Conservation (phyloP, 2,329 filamentous ascomycete species). For the Fusarium sp. region DNA sequence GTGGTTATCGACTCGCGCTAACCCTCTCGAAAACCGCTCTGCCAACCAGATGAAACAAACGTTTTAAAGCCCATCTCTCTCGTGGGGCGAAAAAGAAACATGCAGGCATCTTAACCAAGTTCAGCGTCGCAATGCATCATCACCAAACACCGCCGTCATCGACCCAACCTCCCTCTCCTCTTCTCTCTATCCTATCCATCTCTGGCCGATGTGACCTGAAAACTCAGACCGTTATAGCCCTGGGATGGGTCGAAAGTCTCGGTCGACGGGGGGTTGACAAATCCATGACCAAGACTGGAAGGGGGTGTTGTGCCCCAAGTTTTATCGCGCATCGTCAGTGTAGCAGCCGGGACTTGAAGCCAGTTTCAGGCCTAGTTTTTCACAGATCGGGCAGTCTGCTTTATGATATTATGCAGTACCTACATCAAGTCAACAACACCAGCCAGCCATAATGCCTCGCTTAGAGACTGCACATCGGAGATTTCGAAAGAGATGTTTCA, state of each 20-base stretch:
- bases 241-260: constrained; percentile 22
- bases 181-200: neutral
- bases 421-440: constrained; percentile 24
- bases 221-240: constrained; percentile 32
- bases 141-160: constrained; percentile 28
- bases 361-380: constrained; percentile 31
- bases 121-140: constrained; percentile 41
- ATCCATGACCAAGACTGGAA: constrained; percentile 39
- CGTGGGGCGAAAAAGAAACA: constrained; percentile 31
- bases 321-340: constrained; percentile 35
- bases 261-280: constrained; percentile 34
- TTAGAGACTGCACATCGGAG: constrained; percentile 42
- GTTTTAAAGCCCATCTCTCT: constrained; percentile 30
- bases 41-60: constrained; percentile 43
- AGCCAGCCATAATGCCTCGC: constrained; percentile 32
- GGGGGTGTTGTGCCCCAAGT: constrained; percentile 13
- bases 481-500: constrained; percentile 40
- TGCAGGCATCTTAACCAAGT: constrained; percentile 31
- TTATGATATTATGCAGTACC: constrained; percentile 17
- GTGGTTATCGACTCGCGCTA: constrained; percentile 40
- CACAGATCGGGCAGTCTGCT: constrained; percentile 36
- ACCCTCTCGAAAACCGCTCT: constrained; percentile 20
- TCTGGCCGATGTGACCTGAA: constrained; percentile 38
- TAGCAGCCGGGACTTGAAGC: constrained; percentile 29
- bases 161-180: constrained; percentile 22